Conservation (phyloP, 352 stramenopile genomes). For the Sclerospora graminicola region DNA sequence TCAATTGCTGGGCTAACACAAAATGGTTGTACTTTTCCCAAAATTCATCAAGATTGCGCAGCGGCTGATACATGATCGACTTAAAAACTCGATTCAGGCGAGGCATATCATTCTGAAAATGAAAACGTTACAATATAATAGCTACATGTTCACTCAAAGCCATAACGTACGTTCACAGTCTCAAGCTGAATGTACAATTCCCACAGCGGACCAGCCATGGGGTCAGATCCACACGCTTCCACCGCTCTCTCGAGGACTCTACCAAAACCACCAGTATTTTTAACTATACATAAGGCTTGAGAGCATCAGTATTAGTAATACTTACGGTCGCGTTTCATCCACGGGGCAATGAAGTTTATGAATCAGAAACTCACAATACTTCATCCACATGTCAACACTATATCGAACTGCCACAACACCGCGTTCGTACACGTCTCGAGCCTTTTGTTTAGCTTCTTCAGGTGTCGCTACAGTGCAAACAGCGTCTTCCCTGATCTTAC, state of each 20-base stretch:
- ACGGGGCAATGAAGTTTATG: constrained; percentile 41
- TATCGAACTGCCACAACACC: constrained; percentile 47
- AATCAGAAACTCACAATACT: constrained; percentile 75
- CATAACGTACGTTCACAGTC: constrained; percentile 50
- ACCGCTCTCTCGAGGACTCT: constrained; percentile 46
- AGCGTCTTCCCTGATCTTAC: constrained; percentile 28
- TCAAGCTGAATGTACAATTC: constrained; percentile 73
- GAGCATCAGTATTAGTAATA: not conserved
- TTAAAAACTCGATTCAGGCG: constrained; percentile 76
- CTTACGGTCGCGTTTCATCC: constrained; percentile 54
- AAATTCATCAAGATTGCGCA: constrained; percentile 74
- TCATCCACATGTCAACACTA: constrained; percentile 81
- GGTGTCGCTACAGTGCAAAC: constrained; percentile 24
- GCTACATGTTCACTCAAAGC: not conserved
- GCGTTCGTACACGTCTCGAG: constrained; percentile 54
- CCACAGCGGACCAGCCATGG: constrained; percentile 59
- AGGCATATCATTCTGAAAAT: constrained; percentile 62
- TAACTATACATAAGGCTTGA: not conserved
- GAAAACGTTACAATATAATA: not conserved
- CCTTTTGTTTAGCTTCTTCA: constrained; percentile 34
- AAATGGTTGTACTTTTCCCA: constrained; percentile 85
- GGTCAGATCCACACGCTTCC: constrained; percentile 47
- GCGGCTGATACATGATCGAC: constrained; percentile 54
- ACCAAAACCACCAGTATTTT: constrained; percentile 1
- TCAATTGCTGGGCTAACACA: constrained; percentile 59